A percentile compares a stretch with the other conserved stretches of the same genome.
Conservation (phyloP, 352 stramenopile genomes). For the Phytophthora idaei region DNA sequence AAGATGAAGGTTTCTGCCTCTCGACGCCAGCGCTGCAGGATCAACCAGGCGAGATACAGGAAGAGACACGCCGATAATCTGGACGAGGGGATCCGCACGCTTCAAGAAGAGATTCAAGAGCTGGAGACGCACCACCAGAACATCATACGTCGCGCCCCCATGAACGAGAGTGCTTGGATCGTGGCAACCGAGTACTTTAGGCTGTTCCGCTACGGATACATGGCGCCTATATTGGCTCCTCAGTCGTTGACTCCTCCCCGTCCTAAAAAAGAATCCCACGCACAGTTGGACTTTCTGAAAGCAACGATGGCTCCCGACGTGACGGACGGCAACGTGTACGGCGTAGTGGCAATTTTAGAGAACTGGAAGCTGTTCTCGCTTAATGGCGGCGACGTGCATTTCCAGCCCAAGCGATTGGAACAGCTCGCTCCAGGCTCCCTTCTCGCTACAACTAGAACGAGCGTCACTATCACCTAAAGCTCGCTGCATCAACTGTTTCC, state of each 20-base stretch:
- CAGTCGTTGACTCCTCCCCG: background rate
- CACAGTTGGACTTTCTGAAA: too few species aligned
- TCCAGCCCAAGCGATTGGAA: slow-evolving; percentile 15
- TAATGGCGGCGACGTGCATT: slow-evolving; percentile 5
- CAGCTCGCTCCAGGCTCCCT: slow-evolving; percentile 5
- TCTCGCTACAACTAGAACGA: slow-evolving; percentile 2
- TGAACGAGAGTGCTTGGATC: slow-evolving; percentile 23
- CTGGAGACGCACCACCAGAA: slow-evolving; percentile 14
- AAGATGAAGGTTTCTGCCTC: slow-evolving; percentile 10
- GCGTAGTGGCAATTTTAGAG: slow-evolving; percentile 11
- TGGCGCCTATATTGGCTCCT: slow-evolving; percentile 4
- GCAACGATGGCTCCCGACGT: too few species aligned
- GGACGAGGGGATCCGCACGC: background rate
- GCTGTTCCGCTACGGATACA: slow-evolving; percentile 22
- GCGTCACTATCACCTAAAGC: slow-evolving; percentile 17
- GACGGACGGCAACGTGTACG: slow-evolving; percentile 13
- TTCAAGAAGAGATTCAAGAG: slow-evolving; percentile 16
- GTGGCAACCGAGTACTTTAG: slow-evolving; percentile 30
- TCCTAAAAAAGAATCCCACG: too few species aligned
- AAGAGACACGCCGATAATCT: slow-evolving; percentile 13
- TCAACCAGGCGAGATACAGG: slow-evolving; percentile 27
- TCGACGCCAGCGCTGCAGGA: slow-evolving; percentile 20
- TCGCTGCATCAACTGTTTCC: slow-evolving; percentile 16
- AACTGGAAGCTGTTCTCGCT: slow-evolving; percentile 22
- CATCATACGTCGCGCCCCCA: background rate